Conservation (phyloP, 345 rosid genomes). For the Draba incana region DNA sequence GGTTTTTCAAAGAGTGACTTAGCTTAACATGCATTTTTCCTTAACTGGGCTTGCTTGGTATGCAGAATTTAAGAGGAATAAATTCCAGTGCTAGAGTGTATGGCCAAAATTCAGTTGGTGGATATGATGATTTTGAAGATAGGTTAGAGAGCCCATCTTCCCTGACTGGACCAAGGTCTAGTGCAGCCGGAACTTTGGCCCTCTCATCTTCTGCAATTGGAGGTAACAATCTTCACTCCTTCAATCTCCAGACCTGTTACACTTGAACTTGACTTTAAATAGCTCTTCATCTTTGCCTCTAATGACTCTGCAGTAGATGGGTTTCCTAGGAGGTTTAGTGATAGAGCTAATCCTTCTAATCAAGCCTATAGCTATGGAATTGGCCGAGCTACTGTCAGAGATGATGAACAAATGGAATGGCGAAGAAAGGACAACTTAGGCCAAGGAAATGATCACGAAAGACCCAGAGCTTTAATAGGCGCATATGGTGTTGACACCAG, state of each 20-base stretch:
- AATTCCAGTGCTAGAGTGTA: constrained; percentile 49
- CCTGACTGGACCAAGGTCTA: constrained; percentile 63
- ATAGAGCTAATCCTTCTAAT: constrained; percentile 66
- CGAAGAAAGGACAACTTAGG: constrained; percentile 60
- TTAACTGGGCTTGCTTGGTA: constrained; percentile 43
- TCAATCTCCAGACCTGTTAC: constrained; percentile 45
- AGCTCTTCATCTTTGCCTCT: constrained; percentile 45
- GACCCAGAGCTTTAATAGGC: constrained; percentile 90
- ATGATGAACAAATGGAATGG: constrained; percentile 62
- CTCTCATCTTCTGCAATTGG: constrained; percentile 56
- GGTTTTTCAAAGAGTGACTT: constrained; percentile 23
- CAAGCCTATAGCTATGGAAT: constrained; percentile 58
- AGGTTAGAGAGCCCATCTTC: constrained; percentile 50
- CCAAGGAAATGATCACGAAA: constrained; percentile 66
- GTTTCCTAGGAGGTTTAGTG: constrained; percentile 64
- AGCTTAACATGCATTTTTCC: constrained; percentile 20
- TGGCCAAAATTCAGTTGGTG: constrained; percentile 49
- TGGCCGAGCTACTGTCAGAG: constrained; percentile 52
- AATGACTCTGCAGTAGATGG: constrained; percentile 56
- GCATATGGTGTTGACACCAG: constrained; percentile 94
- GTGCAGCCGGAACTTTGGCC: constrained; percentile 46
- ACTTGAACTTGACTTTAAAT: constrained; percentile 47
- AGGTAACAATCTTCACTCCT: constrained; percentile 51
- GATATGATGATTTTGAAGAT: constrained; percentile 60
- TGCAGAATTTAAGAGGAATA: constrained; percentile 53